Conservation (phyloP, 1,139 yeast genomes). For the Debaryomycetaceae sp. region DNA sequence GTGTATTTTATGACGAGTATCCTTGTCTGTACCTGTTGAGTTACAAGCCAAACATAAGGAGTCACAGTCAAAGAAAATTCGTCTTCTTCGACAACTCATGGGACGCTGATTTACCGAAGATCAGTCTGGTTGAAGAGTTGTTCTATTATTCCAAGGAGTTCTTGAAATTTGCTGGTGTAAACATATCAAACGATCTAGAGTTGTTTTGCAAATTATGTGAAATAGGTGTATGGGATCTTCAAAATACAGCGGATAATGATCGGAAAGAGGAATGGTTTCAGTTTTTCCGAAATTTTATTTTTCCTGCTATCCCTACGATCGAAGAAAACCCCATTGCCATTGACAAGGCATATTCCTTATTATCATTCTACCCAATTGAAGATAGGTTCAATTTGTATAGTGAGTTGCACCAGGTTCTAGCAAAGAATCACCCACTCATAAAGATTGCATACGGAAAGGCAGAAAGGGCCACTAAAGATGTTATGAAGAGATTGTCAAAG, state of each 20-base stretch:
- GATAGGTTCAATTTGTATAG: slow-evolving; percentile 80
- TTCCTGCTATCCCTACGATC: slow-evolving; percentile 64
- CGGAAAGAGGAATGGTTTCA: slow-evolving; percentile 52
- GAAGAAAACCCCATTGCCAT: slow-evolving; percentile 61
- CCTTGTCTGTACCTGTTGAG: slow-evolving; percentile 15
- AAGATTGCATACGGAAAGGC: slow-evolving; percentile 66
- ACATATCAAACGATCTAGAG: slow-evolving; percentile 46
- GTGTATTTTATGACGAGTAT: slow-evolving; percentile 26
- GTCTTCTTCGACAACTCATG: slow-evolving; percentile 54
- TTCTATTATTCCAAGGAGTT: slow-evolving; percentile 44
- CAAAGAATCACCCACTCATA: slow-evolving; percentile 55
- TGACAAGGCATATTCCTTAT: slow-evolving; percentile 55
- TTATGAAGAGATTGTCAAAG: slow-evolving; percentile 81
- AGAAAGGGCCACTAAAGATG: slow-evolving; percentile 78
- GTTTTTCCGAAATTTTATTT: slow-evolving; percentile 60
- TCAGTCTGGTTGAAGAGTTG: slow-evolving; percentile 42
- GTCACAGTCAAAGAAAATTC: slow-evolving; percentile 28
- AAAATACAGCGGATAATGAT: slow-evolving; percentile 14
- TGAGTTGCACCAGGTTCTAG: slow-evolving; percentile 60
- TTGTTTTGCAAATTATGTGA: slow-evolving; percentile 62
- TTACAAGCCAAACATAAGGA: slow-evolving; percentile 29
- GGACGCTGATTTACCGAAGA: slow-evolving; percentile 37
- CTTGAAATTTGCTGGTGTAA: slow-evolving; percentile 55
- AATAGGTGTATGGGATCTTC: slow-evolving; percentile 44
- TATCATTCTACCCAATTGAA: slow-evolving; percentile 55